Evolutionary conservation across 164 flowering plant genomes (phyloP), one percentile per base, ranked within the genome.

Genomic region (Vitis rupestris): DNA sequence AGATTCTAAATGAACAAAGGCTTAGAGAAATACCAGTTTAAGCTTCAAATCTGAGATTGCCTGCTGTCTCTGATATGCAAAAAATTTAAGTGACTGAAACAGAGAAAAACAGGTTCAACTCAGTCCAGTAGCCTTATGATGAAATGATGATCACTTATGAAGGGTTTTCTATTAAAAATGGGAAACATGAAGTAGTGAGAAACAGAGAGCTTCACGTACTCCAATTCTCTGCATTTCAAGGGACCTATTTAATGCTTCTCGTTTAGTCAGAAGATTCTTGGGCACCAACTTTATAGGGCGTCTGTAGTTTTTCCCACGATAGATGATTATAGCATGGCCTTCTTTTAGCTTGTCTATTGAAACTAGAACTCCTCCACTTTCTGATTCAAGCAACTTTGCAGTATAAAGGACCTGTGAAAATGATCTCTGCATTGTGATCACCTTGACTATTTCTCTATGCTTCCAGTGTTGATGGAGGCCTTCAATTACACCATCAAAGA

Each of bases 381-480:
- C 97, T 56, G 81, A 78, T 72, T 85, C 94, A 55, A 95, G 90
- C 67, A 74, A 50, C 54, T 71, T 79, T 50, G 96, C 96, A 59
- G 97, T 91, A 52, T 78, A 54, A 31, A 78, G 37, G 63, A 88
- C 82, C 78, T 85, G 82, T 9, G 80, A 72, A 70, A 73, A 74
- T 11, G 49, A 30, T 80, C 67, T 82, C 85, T 93, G 98, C 97
- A 84, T 87, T 29, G 96, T 85, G 57, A 93, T 79, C 71, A 95
- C 93, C 79, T 89, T 91, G 27, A 82, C 93, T 14, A 95, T 74
- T 84, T 95, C 99, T 76, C 93, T 86, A 79, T 91, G 88, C 80
- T 95, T 93, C 99, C 99, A 95, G 75, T 93, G 97, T 77, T 90
- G 96, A 81, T 88, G 92, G 51, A 95, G 56, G 61, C 90, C 91